Percentiles rank a stretch among this genome's conserved stretches.
Conservation (phyloP, 2,329 filamentous ascomycete species). For the Exophiala sp. region DNA sequence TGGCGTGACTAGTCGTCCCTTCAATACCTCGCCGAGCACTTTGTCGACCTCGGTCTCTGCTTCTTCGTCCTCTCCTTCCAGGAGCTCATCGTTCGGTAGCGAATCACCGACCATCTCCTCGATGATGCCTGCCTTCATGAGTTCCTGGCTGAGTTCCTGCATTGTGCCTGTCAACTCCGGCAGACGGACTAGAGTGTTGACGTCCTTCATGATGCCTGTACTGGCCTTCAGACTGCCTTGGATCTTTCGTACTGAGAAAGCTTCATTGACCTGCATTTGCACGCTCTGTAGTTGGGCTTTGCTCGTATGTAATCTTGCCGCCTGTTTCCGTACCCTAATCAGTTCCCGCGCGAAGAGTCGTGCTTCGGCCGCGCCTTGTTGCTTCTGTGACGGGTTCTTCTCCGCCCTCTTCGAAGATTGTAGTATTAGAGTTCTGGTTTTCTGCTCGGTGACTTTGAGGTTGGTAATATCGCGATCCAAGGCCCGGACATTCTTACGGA, state of each 20-base stretch:
- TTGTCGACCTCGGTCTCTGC: conserved; percentile 87
- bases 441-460: conserved; percentile 74
- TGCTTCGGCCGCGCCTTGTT: conserved; percentile 76
- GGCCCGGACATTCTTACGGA: conserved; percentile 86
- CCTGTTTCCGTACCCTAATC: conserved; percentile 74
- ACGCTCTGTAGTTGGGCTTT: conserved; percentile 91
- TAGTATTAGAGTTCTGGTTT: conserved; percentile 81
- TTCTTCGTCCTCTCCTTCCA: conserved; percentile 70
- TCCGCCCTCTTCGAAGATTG: conserved; percentile 77
- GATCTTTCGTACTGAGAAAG: conserved; percentile 92
- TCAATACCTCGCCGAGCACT: conserved; percentile 84
- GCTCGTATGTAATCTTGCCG: conserved; percentile 70
- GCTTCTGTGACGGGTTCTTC: conserved; percentile 71
- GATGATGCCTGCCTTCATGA: conserved; percentile 93
- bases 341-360: conserved; percentile 87
- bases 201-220: conserved; percentile 94
- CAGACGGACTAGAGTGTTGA: conserved; percentile 78
- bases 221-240: conserved; percentile 84
- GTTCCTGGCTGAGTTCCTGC: conserved; percentile 78
- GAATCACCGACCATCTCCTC: conserved; percentile 94
- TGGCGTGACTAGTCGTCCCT: conserved; percentile 53
- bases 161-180: conserved; percentile 87
- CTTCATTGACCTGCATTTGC: conserved; percentile 96
- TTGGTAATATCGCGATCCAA: conserved; percentile 86
- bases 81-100: conserved; percentile 68